Percentiles rank a stretch among this genome's conserved stretches.
phyloP scores from a whole-genome alignment of 257 asterid species.

The Ajuga chamaepitys region DNA sequence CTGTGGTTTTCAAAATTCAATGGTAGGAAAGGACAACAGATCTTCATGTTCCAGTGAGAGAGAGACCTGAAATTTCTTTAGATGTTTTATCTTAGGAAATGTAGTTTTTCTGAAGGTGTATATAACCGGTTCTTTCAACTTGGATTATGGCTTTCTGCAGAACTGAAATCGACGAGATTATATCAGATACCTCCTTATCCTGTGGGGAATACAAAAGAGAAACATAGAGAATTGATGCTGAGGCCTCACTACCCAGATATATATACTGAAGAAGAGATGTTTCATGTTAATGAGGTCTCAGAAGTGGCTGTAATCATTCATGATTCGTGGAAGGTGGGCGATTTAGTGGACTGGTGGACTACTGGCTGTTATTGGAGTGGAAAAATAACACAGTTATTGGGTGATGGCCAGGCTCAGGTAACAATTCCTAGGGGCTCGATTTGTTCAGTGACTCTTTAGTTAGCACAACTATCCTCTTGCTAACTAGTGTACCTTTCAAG shows the following conservation, averaged over 20 bases:
- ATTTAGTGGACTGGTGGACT: conserved; percentile 65
- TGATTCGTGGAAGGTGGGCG: conserved; percentile 67
- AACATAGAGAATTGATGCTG: conserved; percentile 37
- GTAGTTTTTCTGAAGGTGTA: background rate
- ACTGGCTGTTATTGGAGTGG: conserved; percentile 65
- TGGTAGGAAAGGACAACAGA: no score
- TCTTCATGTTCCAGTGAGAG: no score
- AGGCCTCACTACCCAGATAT: conserved; percentile 63
- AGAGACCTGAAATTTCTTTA: no score
- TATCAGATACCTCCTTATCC: conserved; percentile 32
- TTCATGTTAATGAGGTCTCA: conserved; percentile 22
- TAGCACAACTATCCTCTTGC: conserved; percentile 8
- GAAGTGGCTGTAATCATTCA: conserved; percentile 40
- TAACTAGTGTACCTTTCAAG: no score
- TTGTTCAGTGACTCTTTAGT: background rate
- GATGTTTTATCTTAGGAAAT: background rate
- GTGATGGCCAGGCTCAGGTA: conserved; percentile 55
- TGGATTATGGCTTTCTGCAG: conserved; percentile 31
- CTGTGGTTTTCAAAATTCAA: no score
- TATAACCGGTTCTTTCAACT: background rate
- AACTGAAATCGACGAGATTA: conserved; percentile 24
- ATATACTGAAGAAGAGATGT: conserved; percentile 20
- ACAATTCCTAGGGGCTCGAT: background rate
- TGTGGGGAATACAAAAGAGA: conserved; percentile 14
- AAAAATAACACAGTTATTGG: conserved; percentile 33